Evolutionary conservation across 768 basidiomycete genomes (phyloP), one percentile per base, ranked within the genome.

Genomic region (Calocera cornea): DNA sequence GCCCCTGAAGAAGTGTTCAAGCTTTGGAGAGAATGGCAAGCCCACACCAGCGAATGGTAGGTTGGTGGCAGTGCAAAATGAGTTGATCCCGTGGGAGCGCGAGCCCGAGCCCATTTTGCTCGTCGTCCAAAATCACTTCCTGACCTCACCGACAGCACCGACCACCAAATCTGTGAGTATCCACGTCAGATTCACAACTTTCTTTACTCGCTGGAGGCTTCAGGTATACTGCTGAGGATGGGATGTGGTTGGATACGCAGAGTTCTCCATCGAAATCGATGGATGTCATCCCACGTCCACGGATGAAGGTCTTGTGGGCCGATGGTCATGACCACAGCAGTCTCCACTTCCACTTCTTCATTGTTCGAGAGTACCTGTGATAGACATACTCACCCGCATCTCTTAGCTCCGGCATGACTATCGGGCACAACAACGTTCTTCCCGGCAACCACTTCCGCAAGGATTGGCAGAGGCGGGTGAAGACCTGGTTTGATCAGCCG

Each of bases 401-500:
- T n/a, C n/a, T 47, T 19, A 38, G 36, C 36, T 38, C 24, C 44
- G 24, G 24, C 19, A 47, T 47, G 44, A 47, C 44, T 47, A 47
- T 47, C 44, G 44, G 44, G 44, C 44, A 47, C 44, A 47, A 47
- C 24, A 47, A 47, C 44, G 91, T 90, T 82, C 90, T 95, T 79
- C 93, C 86, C 81, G 84, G 79, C 74, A 94, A 94, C 80, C 93
- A 97, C 78, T 94, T 94, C 86, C 91, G 87, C 83, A 98, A 98
- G 87, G 95, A 98, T 79, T 98, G 95, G 95, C 95, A 98, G 80
- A 84, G 87, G 76, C 89, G 89, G 72, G 93, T 95, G 74, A 88
- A 88, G 79, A 95, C 92, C 76, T 94, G 95, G 95, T 98, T 98
- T 78, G 90, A 98, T 83, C 97, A 99, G 81, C 93, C 97, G 67